A percentile compares a stretch with the other conserved stretches of the same genome.
Conservation (phyloP, 1,139 yeast species). For the Wickerhamomyces sp. region DNA sequence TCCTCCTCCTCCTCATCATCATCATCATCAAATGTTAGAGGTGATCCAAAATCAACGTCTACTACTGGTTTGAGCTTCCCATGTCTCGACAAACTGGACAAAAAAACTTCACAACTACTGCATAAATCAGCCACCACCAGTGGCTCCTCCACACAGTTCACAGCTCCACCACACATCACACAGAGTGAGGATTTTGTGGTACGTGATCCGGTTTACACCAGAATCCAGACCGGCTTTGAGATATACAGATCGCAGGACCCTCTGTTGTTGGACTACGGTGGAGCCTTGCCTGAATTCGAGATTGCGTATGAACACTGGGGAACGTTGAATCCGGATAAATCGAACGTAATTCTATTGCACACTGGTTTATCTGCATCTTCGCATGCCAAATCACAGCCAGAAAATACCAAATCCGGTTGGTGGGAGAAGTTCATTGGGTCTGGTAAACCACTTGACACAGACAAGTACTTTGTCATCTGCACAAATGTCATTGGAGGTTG, state of each 20-base stretch:
- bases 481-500: slow-evolving; percentile 93
- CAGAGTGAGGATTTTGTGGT: slow-evolving; percentile 67
- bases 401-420: slow-evolving; percentile 80
- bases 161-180: slow-evolving; percentile 20
- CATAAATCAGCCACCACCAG: too few relatives aligned
- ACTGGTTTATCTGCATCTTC: slow-evolving; percentile 93
- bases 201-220: slow-evolving; percentile 83
- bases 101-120: slow-evolving; percentile 44
- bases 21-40: too few relatives aligned
- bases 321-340: slow-evolving; percentile 47
- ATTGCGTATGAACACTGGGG: slow-evolving; percentile 96
- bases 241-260: slow-evolving; percentile 51
- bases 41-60: too few relatives aligned
- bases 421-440: slow-evolving; percentile 95
- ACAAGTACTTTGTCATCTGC: slow-evolving; percentile 76
- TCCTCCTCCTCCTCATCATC: too few relatives aligned
- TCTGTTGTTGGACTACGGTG: slow-evolving; percentile 76
- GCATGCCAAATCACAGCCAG: slow-evolving; percentile 82
- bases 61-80: slow-evolving; percentile 74
- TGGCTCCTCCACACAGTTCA: not conserved
- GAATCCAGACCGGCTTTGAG: slow-evolving; percentile 64
- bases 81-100: slow-evolving; percentile 74
- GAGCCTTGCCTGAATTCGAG: slow-evolving; percentile 64
- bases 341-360: slow-evolving; percentile 75
- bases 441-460: slow-evolving; percentile 71